A percentile compares a stretch with the other conserved stretches of the same genome.
phyloP scores from a whole-genome alignment of 768 basidiomycete genomes.

The Lactifluus echinatus region DNA sequence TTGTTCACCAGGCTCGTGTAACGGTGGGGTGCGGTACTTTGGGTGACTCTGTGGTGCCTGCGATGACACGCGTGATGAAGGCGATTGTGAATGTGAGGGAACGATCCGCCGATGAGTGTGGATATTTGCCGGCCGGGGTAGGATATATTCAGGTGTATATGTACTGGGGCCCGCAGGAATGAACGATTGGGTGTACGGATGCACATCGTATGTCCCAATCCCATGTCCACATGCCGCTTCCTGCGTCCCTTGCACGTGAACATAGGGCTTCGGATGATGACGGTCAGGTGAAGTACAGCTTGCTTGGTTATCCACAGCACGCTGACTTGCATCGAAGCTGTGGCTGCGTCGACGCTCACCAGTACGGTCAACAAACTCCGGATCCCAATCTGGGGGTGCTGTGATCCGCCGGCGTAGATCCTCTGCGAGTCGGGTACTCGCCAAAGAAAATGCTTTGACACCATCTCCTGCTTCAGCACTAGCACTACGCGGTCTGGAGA shows the following conservation, averaged over 20 bases:
- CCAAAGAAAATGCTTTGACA: constrained; percentile 20
- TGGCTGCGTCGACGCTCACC: constrained; percentile 20
- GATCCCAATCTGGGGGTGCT: constrained; percentile 11
- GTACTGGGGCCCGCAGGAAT: constrained; percentile 14
- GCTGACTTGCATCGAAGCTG: constrained; percentile 15
- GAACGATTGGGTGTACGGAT: constrained; percentile 11
- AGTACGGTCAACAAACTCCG: constrained; percentile 5
- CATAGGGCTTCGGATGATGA: neutral
- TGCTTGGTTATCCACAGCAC: neutral
- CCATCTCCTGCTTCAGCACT: constrained; percentile 21
- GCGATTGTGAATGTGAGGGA: constrained; percentile 2
- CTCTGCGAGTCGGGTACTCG: constrained; percentile 14
- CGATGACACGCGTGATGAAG: constrained; percentile 17
- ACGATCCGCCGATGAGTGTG: constrained; percentile 11
- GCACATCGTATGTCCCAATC: constrained; percentile 1
- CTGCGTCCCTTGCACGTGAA: neutral
- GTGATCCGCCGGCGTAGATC: constrained; percentile 16
- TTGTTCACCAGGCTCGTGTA: constrained; percentile 14
- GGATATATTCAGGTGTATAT: constrained; percentile 14
- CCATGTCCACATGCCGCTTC: neutral
- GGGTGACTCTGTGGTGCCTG: constrained; percentile 20
- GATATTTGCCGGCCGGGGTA: constrained; percentile 7
- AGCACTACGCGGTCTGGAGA: constrained; percentile 18
- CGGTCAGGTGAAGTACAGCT: neutral
- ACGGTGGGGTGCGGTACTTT: constrained; percentile 6